Percentiles rank a stretch among this genome's conserved stretches.
Evolutionary conservation across 345 rosid genomes (phyloP).

Genomic region (Populus deltoides): DNA sequence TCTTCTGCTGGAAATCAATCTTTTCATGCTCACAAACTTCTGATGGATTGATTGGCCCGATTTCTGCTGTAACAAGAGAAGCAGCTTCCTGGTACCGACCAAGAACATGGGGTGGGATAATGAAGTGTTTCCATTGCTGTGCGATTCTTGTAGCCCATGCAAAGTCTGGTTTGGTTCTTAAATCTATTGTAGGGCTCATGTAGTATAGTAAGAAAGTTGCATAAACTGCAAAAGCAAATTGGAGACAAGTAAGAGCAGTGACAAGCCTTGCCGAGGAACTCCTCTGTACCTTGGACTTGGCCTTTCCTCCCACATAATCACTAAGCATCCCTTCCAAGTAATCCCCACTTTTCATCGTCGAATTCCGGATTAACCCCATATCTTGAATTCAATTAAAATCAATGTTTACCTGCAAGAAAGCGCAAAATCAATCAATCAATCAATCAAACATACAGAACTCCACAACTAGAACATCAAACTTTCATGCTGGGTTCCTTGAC

Average conservation of each 20-base stretch:
- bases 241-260: conserved; percentile 68
- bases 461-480: background rate
- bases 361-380: conserved; percentile 67
- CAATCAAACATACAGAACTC: background rate
- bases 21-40: conserved; percentile 82
- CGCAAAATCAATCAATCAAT: conserved; percentile 1
- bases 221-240: conserved; percentile 79
- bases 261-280: conserved; percentile 56
- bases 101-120: conserved; percentile 63
- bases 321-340: conserved; percentile 68
- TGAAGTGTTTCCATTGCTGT: conserved; percentile 61
- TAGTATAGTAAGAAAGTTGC: conserved; percentile 86
- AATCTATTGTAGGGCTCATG: conserved; percentile 82
- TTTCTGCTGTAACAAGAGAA: conserved; percentile 31
- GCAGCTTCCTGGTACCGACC: conserved; percentile 58
- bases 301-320: conserved; percentile 57
- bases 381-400: conserved; percentile 13
- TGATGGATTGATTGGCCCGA: conserved; percentile 38
- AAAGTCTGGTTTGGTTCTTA: conserved; percentile 76
- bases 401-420: conserved; percentile 28
- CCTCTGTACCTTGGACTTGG: conserved; percentile 35
- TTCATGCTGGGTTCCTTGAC: background rate
- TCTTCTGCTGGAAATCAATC: conserved; percentile 87
- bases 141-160: conserved; percentile 86
- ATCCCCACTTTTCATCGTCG: conserved; percentile 58